phyloP scores from a whole-genome alignment of 2,329 filamentous ascomycete species.

The Sporothrix variecibatus region DNA sequence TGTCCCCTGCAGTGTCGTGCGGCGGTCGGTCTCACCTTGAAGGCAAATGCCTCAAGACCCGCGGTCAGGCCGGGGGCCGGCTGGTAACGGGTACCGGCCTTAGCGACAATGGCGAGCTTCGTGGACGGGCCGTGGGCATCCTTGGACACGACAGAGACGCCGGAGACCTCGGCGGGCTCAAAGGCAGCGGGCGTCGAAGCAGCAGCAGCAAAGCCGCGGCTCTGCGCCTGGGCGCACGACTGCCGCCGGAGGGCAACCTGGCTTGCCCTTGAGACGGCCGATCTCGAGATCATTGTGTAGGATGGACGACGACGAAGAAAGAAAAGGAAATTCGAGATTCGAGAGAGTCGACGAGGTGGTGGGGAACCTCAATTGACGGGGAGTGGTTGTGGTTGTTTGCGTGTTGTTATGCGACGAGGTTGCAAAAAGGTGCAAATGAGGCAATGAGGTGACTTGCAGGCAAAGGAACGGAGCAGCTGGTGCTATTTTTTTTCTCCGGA shows the following conservation, averaged over 20 bases:
- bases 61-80: conserved; percentile 84
- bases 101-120: conserved; percentile 86
- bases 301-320: conserved; percentile 47
- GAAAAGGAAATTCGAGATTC: background rate
- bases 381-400: conserved; percentile 34
- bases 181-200: conserved; percentile 74
- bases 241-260: conserved; percentile 60
- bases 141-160: conserved; percentile 90
- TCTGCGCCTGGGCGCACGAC: conserved; percentile 56
- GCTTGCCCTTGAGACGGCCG: conserved; percentile 59
- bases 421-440: conserved; percentile 25
- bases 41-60: conserved; percentile 91
- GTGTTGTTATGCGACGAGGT: conserved; percentile 18
- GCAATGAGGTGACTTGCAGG: conserved; percentile 16
- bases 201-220: conserved; percentile 54
- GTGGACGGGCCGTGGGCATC: conserved; percentile 87
- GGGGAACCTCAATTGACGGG: conserved; percentile 51
- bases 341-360: conserved; percentile 15
- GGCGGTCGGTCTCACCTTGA: conserved; percentile 68
- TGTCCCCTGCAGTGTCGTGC: conserved; percentile 15
- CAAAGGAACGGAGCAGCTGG: conserved; percentile 20
- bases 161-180: conserved; percentile 80
- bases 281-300: conserved; percentile 59
- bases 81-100: conserved; percentile 93
- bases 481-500: conserved; percentile 28